Evolutionary conservation across 2,329 filamentous ascomycete genomes (phyloP), one percentile per base, ranked within the genome.

Genomic region (Scedosporium dehoogii): DNA sequence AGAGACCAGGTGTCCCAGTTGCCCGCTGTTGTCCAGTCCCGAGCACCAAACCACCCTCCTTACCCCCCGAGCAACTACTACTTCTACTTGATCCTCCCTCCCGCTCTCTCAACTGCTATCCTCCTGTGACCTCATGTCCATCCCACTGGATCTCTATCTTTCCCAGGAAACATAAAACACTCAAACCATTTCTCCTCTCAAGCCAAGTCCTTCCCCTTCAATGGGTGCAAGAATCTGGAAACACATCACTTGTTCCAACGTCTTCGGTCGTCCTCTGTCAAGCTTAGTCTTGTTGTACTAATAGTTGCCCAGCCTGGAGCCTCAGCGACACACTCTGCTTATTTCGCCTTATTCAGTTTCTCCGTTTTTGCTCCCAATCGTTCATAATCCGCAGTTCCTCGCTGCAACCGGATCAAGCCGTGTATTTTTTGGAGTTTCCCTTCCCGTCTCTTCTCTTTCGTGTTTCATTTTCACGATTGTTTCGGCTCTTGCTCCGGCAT

Each of bases 251-350:
- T n/a, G 44, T 21, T 44, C 44, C 9, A 51, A 53, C 59, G 18
- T 16, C 59, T 29, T 53, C 27, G 51, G 51, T 23, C 6, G 21
- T 33, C 18, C 23, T 23, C 44, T n/a, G 59, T 18, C 27, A 14
- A 56, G 41, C 25, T 21, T 10, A n/a, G 59, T 25, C 23, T 42
- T 61, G 51, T 55, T 55, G 48, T 61, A 56, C 59, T 61, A 61
- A 61, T 56, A 61, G 25, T 55, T 29, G 29, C 48, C 48, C 59
- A 61, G 59, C 59, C 59, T 60, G 59, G 59, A 60, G 59, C 59
- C 59, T 38, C 59, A 60, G 44, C 46, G 59, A 60, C 59, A 60
- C 59, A 33, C 59, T 21, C 59, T 60, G 44, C 46, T 38, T 33
- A 51, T 55, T 60, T 60, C 46, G 59, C 46, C 46, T 60, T 48